A percentile compares a stretch with the other conserved stretches of the same genome.
phyloP scores from a whole-genome alignment of 768 basidiomycete species.

The Suillus weaverae region DNA sequence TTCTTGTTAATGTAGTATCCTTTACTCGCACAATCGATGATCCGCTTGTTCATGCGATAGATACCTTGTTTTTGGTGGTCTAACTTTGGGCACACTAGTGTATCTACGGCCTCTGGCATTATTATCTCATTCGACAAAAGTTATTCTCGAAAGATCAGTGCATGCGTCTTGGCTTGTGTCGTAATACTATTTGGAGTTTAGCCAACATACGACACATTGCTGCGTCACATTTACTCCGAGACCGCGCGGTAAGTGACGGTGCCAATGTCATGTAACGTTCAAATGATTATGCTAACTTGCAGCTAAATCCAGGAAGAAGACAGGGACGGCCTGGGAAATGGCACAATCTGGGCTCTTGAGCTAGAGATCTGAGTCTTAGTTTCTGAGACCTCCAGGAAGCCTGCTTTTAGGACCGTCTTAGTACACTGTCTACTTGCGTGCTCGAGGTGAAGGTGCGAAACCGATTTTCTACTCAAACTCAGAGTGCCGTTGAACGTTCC shows the following conservation, averaged over 20 bases:
- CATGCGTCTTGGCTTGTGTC: background rate
- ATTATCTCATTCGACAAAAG: background rate
- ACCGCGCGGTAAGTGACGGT: background rate
- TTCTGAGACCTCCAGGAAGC: background rate
- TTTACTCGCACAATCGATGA: background rate
- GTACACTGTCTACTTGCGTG: background rate
- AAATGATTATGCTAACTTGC: background rate
- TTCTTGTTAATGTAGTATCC: conserved; percentile 4
- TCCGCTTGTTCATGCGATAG: background rate
- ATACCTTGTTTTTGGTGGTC: background rate
- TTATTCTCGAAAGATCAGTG: background rate
- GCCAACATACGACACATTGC: background rate
- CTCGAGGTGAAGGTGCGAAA: background rate
- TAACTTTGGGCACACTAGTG: background rate
- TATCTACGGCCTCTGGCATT: background rate
- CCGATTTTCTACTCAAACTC: background rate
- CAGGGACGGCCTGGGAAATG: background rate
- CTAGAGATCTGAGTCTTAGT: background rate
- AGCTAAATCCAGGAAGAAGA: background rate
- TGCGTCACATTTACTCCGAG: background rate
- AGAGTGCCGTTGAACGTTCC: background rate
- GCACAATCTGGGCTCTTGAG: background rate
- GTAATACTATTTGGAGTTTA: background rate
- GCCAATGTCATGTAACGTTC: background rate
- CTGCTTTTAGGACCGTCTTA: background rate